These are phyloP conservation scores for Myxozyma neglecta DNA, from an alignment of 805 yeast species.

Conservation along the genomic window DNA sequence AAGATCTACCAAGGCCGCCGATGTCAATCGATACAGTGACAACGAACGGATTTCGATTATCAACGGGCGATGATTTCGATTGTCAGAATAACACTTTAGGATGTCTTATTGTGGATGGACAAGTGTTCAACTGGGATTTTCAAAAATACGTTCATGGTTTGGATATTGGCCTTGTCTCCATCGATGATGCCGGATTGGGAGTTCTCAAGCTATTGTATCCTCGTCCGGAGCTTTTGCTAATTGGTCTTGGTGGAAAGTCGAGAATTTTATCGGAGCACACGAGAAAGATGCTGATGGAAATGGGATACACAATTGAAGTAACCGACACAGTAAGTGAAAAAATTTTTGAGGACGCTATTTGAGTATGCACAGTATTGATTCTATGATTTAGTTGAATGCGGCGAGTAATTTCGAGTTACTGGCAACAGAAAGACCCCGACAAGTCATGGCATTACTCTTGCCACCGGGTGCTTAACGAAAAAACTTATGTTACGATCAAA, in stretches of 20 bases:
- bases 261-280: conserved; percentile 63
- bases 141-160: conserved; percentile 44
- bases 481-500: too few relatives aligned
- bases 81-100: conserved; percentile 47
- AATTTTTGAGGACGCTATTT: not conserved
- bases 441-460: conserved; percentile 69
- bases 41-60: conserved; percentile 20
- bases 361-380: not conserved
- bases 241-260: conserved; percentile 66
- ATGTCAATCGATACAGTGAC: conserved; percentile 26
- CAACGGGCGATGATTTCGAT: conserved; percentile 19
- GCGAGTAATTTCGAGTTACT: conserved; percentile 70
- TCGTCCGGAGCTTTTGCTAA: conserved; percentile 70
- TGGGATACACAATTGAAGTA: conserved; percentile 72
- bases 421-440: conserved; percentile 75
- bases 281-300: conserved; percentile 48
- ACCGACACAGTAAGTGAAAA: conserved; percentile 52
- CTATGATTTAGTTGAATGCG: conserved; percentile 46
- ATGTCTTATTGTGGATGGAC: conserved; percentile 46
- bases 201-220: conserved; percentile 63
- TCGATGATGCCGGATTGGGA: conserved; percentile 48
- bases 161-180: conserved; percentile 56
- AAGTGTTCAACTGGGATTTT: conserved; percentile 61
- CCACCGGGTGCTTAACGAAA: conserved; percentile 58
- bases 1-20: conserved; percentile 30